phyloP scores from a whole-genome alignment of 306 rosid genomes.

The Erythrophleum fordii region DNA sequence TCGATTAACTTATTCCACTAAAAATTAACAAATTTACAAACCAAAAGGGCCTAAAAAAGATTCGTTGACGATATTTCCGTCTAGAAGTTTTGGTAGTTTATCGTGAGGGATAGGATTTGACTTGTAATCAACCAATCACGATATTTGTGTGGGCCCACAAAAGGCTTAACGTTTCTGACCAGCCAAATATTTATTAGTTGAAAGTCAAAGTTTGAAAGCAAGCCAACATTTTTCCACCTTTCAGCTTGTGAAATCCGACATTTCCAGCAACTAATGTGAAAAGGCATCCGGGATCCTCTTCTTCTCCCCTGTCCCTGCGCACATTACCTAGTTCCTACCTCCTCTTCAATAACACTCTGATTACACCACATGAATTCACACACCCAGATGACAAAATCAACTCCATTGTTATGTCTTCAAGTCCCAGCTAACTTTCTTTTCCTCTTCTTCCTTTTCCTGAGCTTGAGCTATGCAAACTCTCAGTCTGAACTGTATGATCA shows the following conservation, averaged over 20 bases:
- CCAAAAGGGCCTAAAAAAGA: no score
- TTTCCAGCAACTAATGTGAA: background rate
- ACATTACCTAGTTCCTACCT: background rate
- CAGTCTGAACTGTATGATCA: conserved; percentile 40
- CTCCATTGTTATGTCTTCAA: background rate
- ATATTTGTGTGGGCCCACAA: background rate
- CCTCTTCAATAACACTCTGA: conserved; percentile 1
- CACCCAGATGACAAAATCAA: conserved; percentile 35
- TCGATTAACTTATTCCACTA: background rate
- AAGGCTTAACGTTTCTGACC: conserved; percentile 17
- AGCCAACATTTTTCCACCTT: conserved; percentile 25
- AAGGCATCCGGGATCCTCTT: background rate
- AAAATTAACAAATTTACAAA: no score
- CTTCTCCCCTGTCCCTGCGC: background rate
- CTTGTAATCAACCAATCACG: background rate
- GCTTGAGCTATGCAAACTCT: conserved; percentile 40
- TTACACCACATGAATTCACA: background rate
- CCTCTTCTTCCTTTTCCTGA: conserved; percentile 20
- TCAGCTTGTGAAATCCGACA: background rate
- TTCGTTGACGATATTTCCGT: background rate
- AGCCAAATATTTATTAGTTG: conserved; percentile 7
- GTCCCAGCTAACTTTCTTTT: conserved; percentile 4
- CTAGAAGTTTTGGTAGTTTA: background rate
- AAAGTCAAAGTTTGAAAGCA: conserved; percentile 37
- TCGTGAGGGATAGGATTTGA: background rate